Evolutionary conservation across 2,329 filamentous ascomycete species (phyloP).

Genomic region (Neonectria neomacrospora): DNA sequence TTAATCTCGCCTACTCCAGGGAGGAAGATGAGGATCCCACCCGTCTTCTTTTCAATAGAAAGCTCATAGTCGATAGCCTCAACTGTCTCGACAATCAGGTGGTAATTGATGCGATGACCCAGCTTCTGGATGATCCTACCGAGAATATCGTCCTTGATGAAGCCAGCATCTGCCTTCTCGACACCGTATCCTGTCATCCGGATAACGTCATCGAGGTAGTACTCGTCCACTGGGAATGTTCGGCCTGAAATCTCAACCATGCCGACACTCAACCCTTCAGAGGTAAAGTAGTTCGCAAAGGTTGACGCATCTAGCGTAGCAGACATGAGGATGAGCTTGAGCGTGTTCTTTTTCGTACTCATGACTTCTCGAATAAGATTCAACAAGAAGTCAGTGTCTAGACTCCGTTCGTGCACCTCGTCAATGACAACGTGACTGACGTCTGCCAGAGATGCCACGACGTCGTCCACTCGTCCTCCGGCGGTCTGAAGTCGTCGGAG

Average conservation of each 20-base stretch:
- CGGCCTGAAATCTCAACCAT: conserved; percentile 87
- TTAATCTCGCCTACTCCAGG: conserved; percentile 94
- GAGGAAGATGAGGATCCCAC: conserved; percentile 94
- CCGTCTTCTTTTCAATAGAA: conserved; percentile 68
- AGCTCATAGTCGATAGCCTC: conserved; percentile 84
- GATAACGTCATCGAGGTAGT: conserved; percentile 89
- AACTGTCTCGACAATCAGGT: conserved; percentile 83
- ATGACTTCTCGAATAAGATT: conserved; percentile 88
- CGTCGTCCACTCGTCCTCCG: conserved; percentile 81
- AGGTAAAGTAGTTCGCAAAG: conserved; percentile 85
- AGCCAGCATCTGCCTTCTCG: conserved; percentile 59
- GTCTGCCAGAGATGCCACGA: conserved; percentile 83
- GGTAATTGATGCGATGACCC: conserved; percentile 91
- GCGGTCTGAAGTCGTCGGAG: conserved; percentile 91
- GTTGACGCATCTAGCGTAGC: conserved; percentile 90
- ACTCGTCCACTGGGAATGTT: conserved; percentile 90
- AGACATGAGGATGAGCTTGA: conserved; percentile 96
- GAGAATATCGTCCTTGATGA: conserved; percentile 65
- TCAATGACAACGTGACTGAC: conserved; percentile 96
- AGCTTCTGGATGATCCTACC: conserved; percentile 77
- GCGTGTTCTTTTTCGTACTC: conserved; percentile 75
- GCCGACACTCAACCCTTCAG: conserved; percentile 74
- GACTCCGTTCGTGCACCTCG: conserved; percentile 93
- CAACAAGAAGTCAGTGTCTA: conserved; percentile 94
- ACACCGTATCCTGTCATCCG: conserved; percentile 78